A percentile compares a stretch with the other conserved stretches of the same genome.
phyloP scores from a whole-genome alignment of 306 rosid species.

The Benincasa hispida region DNA sequence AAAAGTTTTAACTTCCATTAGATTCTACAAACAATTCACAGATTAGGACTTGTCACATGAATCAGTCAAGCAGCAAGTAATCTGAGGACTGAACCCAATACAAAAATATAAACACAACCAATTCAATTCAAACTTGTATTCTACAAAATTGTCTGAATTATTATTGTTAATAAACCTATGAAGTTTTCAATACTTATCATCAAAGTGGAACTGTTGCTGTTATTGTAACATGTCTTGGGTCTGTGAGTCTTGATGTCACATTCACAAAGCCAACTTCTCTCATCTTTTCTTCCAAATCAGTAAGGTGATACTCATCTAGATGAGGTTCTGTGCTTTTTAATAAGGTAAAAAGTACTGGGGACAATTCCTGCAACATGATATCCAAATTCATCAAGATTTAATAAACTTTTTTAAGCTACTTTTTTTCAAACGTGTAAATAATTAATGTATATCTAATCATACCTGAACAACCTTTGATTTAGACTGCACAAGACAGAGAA shows the following conservation, averaged over 20 bases:
- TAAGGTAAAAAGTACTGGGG: constrained; percentile 47
- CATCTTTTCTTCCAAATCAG: constrained; percentile 40
- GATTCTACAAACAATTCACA: not conserved
- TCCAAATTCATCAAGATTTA: not conserved
- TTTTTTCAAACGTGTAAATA: not conserved
- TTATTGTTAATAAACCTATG: not conserved
- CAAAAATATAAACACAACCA: not conserved
- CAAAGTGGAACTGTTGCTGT: constrained; percentile 44
- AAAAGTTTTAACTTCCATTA: not conserved
- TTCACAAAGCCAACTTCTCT: constrained; percentile 39
- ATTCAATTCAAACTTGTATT: not conserved
- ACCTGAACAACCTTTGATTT: constrained; percentile 55
- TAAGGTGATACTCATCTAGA: constrained; percentile 49
- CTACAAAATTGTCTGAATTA: not conserved
- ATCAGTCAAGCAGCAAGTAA: not conserved
- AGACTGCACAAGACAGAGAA: constrained; percentile 33
- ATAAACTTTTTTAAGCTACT: not conserved
- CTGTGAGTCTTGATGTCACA: constrained; percentile 34
- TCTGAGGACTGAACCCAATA: not conserved
- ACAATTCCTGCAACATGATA: constrained; percentile 27
- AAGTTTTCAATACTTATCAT: not conserved
- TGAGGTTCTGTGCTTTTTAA: constrained; percentile 59
- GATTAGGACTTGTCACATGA: not conserved
- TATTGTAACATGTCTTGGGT: constrained; percentile 45
- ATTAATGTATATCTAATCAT: not conserved